Evolutionary conservation across 129 eudicot species (phyloP).

Genomic region (Rutidosis leptorrhynchoides): DNA sequence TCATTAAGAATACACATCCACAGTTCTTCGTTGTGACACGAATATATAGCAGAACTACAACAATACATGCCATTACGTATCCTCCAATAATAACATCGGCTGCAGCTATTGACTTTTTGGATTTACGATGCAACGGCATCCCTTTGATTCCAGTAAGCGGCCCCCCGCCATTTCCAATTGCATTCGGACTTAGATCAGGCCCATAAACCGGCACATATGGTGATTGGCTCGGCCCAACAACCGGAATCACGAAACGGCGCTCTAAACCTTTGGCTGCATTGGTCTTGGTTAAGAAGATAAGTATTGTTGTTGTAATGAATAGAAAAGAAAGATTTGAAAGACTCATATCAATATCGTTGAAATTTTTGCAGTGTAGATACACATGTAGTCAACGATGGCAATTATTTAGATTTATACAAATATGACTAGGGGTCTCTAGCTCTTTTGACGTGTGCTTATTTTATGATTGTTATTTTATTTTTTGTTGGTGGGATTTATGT

Average conservation of each 20-base stretch:
- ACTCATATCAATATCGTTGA: slow-evolving; percentile 20
- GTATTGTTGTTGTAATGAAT: slow-evolving; percentile 18
- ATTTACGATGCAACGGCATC: slow-evolving; percentile 32
- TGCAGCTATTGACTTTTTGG: slow-evolving; percentile 34
- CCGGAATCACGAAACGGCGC: neutral
- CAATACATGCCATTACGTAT: slow-evolving; percentile 44
- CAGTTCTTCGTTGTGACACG: slow-evolving; percentile 37
- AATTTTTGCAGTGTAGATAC: slow-evolving; percentile 13
- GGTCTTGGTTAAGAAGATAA: slow-evolving; percentile 15
- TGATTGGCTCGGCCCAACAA: slow-evolving; percentile 17
- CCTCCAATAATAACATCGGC: slow-evolving; percentile 60
- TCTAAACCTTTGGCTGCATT: slow-evolving; percentile 22
- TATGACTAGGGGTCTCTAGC: slow-evolving; percentile 14
- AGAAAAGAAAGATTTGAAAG: slow-evolving; percentile 24
- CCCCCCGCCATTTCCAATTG: slow-evolving; percentile 3
- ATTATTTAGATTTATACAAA: slow-evolving; percentile 19
- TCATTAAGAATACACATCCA: slow-evolving; percentile 11
- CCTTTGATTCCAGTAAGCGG: slow-evolving; percentile 17
- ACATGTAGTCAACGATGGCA: neutral
- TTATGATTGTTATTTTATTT: neutral
- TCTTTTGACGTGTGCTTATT: slow-evolving; percentile 11
- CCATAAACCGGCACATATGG: slow-evolving; percentile 21
- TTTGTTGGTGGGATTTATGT: slow-evolving; percentile 23
- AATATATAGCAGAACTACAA: slow-evolving; percentile 45
- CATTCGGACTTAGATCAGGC: neutral